Percentiles rank a stretch among this genome's conserved stretches.
phyloP scores from a whole-genome alignment of 352 stramenopile species.

The Phytophthora meadii region DNA sequence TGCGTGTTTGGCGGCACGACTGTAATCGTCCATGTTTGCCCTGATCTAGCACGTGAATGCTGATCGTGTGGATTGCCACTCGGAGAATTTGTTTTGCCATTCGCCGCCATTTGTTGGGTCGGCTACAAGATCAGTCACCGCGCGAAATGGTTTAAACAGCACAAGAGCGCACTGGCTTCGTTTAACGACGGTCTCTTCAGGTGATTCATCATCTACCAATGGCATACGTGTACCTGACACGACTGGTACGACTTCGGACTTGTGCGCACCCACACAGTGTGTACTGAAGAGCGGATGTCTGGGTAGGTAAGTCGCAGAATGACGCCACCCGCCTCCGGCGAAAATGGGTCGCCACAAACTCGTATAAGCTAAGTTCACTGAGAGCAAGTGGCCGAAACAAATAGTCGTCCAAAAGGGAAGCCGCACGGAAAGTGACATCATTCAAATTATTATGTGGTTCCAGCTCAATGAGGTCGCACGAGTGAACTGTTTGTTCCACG shows the following conservation, averaged over 20 bases:
- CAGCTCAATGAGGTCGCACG: background rate
- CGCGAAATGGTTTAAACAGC: no score
- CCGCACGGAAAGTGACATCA: background rate
- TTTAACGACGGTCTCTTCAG: no score
- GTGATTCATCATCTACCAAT: no score
- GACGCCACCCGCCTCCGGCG: no score
- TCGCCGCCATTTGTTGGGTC: background rate
- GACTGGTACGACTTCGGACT: constrained; percentile 4
- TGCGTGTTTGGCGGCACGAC: no score
- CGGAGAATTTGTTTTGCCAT: background rate
- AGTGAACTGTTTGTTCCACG: background rate
- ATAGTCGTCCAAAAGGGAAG: constrained; percentile 10
- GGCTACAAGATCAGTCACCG: no score
- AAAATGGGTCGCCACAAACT: background rate
- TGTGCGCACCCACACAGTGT: background rate
- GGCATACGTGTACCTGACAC: background rate
- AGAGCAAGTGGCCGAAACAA: background rate
- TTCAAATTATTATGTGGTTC: background rate
- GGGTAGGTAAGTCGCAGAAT: background rate
- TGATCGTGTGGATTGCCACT: background rate
- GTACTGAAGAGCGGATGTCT: background rate
- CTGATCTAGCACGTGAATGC: constrained; percentile 3
- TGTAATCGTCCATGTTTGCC: constrained; percentile 11
- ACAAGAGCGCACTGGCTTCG: no score
- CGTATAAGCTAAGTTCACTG: background rate